phyloP scores from a whole-genome alignment of 345 rosid genomes.

The Microthlaspi erraticum region DNA sequence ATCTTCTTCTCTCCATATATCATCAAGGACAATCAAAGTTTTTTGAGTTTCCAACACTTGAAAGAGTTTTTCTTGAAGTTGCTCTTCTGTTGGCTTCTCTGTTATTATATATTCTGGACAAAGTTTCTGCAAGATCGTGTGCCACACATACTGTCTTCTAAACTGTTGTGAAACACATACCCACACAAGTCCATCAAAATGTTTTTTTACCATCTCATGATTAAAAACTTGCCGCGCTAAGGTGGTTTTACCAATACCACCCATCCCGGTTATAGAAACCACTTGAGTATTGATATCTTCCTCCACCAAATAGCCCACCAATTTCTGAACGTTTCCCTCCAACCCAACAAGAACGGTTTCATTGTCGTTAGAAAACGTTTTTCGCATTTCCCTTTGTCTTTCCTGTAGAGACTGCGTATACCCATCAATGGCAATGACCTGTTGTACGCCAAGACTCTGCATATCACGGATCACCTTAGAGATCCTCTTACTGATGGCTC shows the following conservation, averaged over 20 bases:
- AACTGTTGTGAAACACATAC: slow-evolving; percentile 47
- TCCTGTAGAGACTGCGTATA: neutral
- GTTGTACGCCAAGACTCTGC: slow-evolving; percentile 13
- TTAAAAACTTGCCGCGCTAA: slow-evolving; percentile 44
- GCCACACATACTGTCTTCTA: slow-evolving; percentile 33
- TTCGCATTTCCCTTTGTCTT: neutral
- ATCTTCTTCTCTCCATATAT: slow-evolving; percentile 46
- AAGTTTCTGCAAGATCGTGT: slow-evolving; percentile 37
- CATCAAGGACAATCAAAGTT: slow-evolving; percentile 51
- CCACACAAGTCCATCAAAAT: slow-evolving; percentile 45
- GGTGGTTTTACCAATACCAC: slow-evolving; percentile 60
- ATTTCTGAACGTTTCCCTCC: slow-evolving; percentile 13
- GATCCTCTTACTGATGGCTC: slow-evolving; percentile 1
- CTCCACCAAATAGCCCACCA: slow-evolving; percentile 35
- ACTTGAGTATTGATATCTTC: slow-evolving; percentile 27
- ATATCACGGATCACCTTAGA: neutral
- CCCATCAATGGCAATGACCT: neutral
- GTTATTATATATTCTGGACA: slow-evolving; percentile 15
- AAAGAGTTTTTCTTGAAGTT: slow-evolving; percentile 34
- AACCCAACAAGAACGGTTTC: slow-evolving; percentile 47
- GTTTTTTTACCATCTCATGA: slow-evolving; percentile 19
- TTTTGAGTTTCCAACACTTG: slow-evolving; percentile 29
- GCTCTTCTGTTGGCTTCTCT: slow-evolving; percentile 35
- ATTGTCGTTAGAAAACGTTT: slow-evolving; percentile 23
- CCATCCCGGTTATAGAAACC: slow-evolving; percentile 55